Evolutionary conservation across 73 alveolate species (phyloP).

Genomic region (Symbiodinium pilosum): DNA sequence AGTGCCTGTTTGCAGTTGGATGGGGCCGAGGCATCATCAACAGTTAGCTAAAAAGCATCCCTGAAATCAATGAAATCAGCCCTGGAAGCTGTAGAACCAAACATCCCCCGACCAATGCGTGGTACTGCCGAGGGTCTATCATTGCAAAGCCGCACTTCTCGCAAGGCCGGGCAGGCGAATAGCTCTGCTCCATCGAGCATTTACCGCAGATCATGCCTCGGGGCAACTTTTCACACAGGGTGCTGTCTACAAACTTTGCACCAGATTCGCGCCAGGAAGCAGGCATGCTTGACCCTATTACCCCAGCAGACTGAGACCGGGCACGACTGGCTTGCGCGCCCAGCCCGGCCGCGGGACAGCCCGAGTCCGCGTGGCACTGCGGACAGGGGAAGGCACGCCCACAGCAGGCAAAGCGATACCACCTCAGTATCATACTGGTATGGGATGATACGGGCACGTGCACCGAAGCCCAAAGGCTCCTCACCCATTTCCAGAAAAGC

Average conservation of each 20-base stretch:
- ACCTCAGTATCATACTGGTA: neutral
- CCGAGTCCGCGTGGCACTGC: neutral
- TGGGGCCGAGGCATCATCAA: too few relatives aligned
- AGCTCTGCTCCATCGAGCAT: conserved; percentile 3
- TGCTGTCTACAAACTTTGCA: too few relatives aligned
- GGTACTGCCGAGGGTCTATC: neutral
- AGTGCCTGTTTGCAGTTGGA: too few relatives aligned
- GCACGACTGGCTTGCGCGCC: neutral
- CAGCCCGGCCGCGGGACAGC: neutral
- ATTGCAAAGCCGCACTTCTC: conserved; percentile 9
- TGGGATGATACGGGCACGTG: neutral
- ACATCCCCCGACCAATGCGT: neutral
- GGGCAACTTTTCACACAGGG: too few relatives aligned
- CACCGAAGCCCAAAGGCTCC: neutral
- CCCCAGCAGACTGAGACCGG: too few relatives aligned
- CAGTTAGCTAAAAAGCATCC: too few relatives aligned
- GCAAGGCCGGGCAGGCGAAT: conserved; percentile 1
- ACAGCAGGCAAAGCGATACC: neutral
- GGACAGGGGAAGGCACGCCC: conserved; percentile 1
- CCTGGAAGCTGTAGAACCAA: too few relatives aligned
- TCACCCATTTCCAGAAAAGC: neutral
- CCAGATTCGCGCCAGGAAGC: too few relatives aligned
- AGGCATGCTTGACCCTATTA: too few relatives aligned
- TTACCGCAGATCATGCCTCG: neutral
- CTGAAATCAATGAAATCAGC: too few relatives aligned